These are phyloP conservation scores for Pseudogymnoascus sp. DNA, from an alignment of 2,329 filamentous ascomycete genomes.

Conservation along the genomic window DNA sequence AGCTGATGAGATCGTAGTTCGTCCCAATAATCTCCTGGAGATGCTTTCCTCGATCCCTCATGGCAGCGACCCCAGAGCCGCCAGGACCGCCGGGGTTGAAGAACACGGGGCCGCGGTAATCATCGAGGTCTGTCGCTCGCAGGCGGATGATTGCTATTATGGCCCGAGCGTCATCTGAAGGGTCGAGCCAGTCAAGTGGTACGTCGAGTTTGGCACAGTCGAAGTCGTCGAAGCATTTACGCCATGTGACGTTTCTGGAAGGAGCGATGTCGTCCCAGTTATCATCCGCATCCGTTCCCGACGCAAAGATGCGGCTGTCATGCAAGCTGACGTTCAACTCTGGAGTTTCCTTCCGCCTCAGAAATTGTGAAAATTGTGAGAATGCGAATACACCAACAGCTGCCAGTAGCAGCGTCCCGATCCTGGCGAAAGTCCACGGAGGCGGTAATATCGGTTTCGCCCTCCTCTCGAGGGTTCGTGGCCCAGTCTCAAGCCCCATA, in stretches of 20 bases:
- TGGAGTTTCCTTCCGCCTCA: not conserved
- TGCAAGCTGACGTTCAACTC: not conserved
- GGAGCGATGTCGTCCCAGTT: not conserved
- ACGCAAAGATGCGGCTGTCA: not conserved
- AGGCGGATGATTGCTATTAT: constrained; percentile 19
- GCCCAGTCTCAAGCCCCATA: not conserved
- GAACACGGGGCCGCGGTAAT: constrained; percentile 31
- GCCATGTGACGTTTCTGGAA: not conserved
- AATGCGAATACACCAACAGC: not conserved
- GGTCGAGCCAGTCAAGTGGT: constrained; percentile 22
- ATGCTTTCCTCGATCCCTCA: constrained; percentile 21
- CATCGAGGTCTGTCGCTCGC: constrained; percentile 16
- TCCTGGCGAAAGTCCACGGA: not conserved
- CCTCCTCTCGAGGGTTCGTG: no score
- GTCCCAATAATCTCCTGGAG: constrained; percentile 34
- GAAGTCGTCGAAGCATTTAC: not conserved
- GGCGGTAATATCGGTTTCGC: not conserved
- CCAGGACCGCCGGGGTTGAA: constrained; percentile 43
- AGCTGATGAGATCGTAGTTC: constrained; percentile 39
- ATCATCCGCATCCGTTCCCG: not conserved
- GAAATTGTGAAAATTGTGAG: not conserved
- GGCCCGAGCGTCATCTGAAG: constrained; percentile 14
- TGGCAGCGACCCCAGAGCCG: constrained; percentile 33
- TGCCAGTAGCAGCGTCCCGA: not conserved
- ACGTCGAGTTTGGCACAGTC: constrained; percentile 6